A percentile compares a stretch with the other conserved stretches of the same genome.
Conservation (phyloP, 805 yeast species). For the Jamesozyma spencerorum region DNA sequence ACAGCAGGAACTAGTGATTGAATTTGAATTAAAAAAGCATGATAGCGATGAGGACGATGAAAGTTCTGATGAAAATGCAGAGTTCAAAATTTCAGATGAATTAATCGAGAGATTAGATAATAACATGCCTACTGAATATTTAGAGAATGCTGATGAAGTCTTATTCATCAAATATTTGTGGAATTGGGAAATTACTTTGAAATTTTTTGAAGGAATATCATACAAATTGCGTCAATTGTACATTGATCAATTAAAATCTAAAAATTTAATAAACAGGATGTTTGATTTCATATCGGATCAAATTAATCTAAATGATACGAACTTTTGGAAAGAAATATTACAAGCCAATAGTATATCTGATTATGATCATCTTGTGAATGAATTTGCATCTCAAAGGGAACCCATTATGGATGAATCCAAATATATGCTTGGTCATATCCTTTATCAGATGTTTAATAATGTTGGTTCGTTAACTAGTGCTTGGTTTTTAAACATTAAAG, state of each 20-base stretch:
- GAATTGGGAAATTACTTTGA: conserved; percentile 59
- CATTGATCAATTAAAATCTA: conserved; percentile 45
- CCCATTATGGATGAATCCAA: conserved; percentile 24
- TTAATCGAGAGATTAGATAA: conserved; percentile 32
- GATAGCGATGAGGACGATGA: conserved; percentile 8
- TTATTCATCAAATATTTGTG: conserved; percentile 42
- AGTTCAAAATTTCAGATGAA: conserved; percentile 24
- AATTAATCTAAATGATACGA: conserved; percentile 33
- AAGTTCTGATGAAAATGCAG: conserved; percentile 6
- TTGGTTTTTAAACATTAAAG: conserved; percentile 68
- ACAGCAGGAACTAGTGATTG: conserved; percentile 56
- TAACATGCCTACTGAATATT: conserved; percentile 30
- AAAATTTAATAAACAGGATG: conserved; percentile 39
- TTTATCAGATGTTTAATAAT: conserved; percentile 22
- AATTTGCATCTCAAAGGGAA: conserved; percentile 19
- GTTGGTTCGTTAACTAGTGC: conserved; percentile 28
- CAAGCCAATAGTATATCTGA: conserved; percentile 3
- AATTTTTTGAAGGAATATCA: conserved; percentile 55
- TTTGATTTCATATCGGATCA: conserved; percentile 47
- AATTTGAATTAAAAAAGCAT: conserved; percentile 40
- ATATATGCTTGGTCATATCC: conserved; percentile 19
- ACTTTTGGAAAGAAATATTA: conserved; percentile 20
- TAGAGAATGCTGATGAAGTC: conserved; percentile 33
- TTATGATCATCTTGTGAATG: conserved; percentile 1
- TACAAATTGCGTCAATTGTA: conserved; percentile 54